Conservation (phyloP, 768 basidiomycete species). For the Wakefieldia striispora region DNA sequence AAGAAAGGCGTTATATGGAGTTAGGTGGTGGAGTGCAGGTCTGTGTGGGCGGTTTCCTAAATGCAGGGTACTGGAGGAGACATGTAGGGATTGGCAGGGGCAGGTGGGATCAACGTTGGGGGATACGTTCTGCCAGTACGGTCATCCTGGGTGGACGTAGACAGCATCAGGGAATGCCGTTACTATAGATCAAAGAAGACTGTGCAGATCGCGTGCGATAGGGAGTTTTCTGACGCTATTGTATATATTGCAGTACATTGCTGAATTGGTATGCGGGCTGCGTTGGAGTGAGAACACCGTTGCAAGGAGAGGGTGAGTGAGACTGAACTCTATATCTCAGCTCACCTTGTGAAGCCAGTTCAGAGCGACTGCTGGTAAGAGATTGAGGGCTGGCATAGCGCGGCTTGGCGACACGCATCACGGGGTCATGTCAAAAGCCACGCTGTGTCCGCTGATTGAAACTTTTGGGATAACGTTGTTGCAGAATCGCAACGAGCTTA, state of each 20-base stretch:
- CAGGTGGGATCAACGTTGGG: not conserved
- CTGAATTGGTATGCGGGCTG: not conserved
- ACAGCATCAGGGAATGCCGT: not conserved
- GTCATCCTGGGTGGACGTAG: no score
- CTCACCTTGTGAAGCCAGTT: no score
- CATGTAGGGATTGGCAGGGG: not conserved
- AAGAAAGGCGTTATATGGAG: no score
- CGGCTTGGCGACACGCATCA: not conserved
- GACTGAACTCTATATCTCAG: constrained; percentile 3
- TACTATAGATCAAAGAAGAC: no score
- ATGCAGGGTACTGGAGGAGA: not conserved
- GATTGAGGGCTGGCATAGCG: not conserved
- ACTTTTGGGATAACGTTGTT: not conserved
- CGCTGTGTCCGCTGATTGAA: not conserved
- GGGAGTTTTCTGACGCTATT: no score
- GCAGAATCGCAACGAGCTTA: constrained; percentile 12
- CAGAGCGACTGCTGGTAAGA: no score
- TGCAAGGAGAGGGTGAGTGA: constrained; percentile 1
- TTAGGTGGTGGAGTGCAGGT: no score
- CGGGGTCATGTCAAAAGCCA: constrained; percentile 6
- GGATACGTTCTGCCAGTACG: not conserved
- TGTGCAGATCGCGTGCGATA: no score
- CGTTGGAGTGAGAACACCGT: not conserved
- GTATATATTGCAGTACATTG: no score
- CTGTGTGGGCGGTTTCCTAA: not conserved